Percentiles rank a stretch among this genome's conserved stretches.
Conservation (phyloP, 1,284 basidiomycete genomes). For the Ceratorhiza oryzae-sativae region DNA sequence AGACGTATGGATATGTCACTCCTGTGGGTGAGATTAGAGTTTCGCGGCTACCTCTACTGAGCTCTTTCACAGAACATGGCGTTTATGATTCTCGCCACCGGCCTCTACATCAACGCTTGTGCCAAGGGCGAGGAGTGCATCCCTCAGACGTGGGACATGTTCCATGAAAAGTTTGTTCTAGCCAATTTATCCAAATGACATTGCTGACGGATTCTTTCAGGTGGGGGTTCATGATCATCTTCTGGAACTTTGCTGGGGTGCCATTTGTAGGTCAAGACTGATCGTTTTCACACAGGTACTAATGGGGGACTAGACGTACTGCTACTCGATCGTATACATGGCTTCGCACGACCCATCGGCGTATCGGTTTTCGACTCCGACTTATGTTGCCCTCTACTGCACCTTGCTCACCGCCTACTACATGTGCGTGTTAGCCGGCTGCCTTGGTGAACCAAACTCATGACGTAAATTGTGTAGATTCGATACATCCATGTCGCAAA, state of each 20-base stretch:
- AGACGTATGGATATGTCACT: slow-evolving; percentile 89
- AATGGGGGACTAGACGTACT: slow-evolving; percentile 75
- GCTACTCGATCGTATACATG: slow-evolving; percentile 98
- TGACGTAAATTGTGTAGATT: slow-evolving; percentile 61
- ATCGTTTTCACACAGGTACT: slow-evolving; percentile 5
- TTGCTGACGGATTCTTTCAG: slow-evolving; percentile 46
- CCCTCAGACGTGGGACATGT: slow-evolving; percentile 99
- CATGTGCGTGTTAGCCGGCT: slow-evolving; percentile 60
- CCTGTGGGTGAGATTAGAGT: slow-evolving; percentile 62
- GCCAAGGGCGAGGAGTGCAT: slow-evolving; percentile 96
- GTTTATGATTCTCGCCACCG: slow-evolving; percentile 96
- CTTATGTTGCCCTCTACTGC: slow-evolving; percentile 73
- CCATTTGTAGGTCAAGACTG: slow-evolving; percentile 58
- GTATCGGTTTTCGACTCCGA: slow-evolving; percentile 85
- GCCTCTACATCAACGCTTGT: slow-evolving; percentile 96
- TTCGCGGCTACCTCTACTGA: background rate
- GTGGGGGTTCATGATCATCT: slow-evolving; percentile 94
- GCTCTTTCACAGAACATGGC: slow-evolving; percentile 82
- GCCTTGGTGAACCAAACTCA: slow-evolving; percentile 12
- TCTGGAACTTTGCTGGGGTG: slow-evolving; percentile 95
- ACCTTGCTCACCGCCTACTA: slow-evolving; percentile 87
- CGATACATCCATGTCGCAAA: slow-evolving; percentile 96
- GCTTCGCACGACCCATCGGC: slow-evolving; percentile 86
- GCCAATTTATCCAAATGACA: background rate
- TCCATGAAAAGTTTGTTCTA: slow-evolving; percentile 81